Evolutionary conservation across 441 rosid species (phyloP).

Genomic region (Corymbia calophylla): DNA sequence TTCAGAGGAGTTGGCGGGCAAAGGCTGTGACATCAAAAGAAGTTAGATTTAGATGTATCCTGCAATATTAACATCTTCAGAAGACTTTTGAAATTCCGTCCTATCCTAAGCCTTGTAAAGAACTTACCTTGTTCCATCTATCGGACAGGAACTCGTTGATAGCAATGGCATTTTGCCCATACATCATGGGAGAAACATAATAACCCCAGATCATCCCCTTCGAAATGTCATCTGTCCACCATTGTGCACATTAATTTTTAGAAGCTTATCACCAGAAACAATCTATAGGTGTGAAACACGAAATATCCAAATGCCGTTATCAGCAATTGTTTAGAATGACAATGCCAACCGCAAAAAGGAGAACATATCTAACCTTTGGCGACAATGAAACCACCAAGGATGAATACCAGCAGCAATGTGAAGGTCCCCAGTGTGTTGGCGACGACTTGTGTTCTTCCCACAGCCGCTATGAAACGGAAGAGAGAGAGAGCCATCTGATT

Average conservation of each 20-base stretch:
- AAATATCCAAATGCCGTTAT: accelerated
- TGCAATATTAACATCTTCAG: background rate
- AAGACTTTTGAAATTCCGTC: background rate
- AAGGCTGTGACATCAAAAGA: background rate
- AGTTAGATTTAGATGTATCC: background rate
- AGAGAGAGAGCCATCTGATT: constrained; percentile 1
- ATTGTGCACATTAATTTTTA: background rate
- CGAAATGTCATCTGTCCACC: background rate
- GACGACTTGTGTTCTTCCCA: background rate
- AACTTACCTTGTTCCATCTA: constrained; percentile 18
- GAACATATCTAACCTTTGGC: background rate
- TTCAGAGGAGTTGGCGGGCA: background rate
- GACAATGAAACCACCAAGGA: background rate
- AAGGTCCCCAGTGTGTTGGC: constrained; percentile 1
- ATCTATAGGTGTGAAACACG: background rate
- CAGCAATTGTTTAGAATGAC: background rate
- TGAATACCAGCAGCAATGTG: background rate
- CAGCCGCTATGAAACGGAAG: background rate
- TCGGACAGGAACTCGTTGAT: constrained; percentile 79
- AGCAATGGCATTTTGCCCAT: constrained; percentile 85
- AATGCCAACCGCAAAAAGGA: background rate
- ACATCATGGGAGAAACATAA: constrained; percentile 85
- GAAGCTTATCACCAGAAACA: background rate
- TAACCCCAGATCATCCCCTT: constrained; percentile 15
- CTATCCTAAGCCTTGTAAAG: background rate